phyloP scores from a whole-genome alignment of 2,329 filamentous ascomycete genomes.

The Leptographium radiaticola region DNA sequence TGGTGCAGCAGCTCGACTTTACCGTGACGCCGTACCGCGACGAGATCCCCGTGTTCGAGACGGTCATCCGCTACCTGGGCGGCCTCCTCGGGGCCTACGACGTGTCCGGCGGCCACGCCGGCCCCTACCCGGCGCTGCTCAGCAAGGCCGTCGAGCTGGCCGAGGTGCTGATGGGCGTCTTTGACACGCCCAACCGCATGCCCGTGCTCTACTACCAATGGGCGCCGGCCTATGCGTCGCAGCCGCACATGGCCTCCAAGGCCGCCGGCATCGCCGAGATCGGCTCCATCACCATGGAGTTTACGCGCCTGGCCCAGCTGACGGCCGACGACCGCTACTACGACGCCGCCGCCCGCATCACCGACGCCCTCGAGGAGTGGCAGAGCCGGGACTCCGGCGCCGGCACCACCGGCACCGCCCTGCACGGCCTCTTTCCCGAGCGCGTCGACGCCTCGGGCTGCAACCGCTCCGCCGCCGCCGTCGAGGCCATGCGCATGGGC shows the following conservation, averaged over 20 bases:
- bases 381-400: constrained; percentile 49
- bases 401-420: constrained; percentile 44
- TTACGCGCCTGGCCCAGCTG: constrained; percentile 76
- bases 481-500: constrained; percentile 15
- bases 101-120: constrained; percentile 49
- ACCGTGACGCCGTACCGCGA: constrained; percentile 48
- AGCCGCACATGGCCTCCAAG: constrained; percentile 47
- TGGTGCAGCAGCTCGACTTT: constrained; percentile 67
- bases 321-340: constrained; percentile 76
- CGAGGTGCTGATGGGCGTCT: constrained; percentile 68
- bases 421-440: constrained; percentile 54
- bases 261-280: constrained; percentile 55
- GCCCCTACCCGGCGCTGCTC: constrained; percentile 52
- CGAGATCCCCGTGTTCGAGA: constrained; percentile 85
- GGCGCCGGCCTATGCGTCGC: constrained; percentile 51
- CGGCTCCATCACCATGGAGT: constrained; percentile 74
- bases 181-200: constrained; percentile 92
- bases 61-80: constrained; percentile 80
- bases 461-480: constrained; percentile 36
- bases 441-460: constrained; percentile 70
- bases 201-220: constrained; percentile 70
- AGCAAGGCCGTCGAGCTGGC: constrained; percentile 69
- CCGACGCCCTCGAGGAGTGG: constrained; percentile 61
- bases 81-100: constrained; percentile 80
- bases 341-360: constrained; percentile 78